Conservation (phyloP, 805 yeast genomes). For the Yueomyces sinensis region DNA sequence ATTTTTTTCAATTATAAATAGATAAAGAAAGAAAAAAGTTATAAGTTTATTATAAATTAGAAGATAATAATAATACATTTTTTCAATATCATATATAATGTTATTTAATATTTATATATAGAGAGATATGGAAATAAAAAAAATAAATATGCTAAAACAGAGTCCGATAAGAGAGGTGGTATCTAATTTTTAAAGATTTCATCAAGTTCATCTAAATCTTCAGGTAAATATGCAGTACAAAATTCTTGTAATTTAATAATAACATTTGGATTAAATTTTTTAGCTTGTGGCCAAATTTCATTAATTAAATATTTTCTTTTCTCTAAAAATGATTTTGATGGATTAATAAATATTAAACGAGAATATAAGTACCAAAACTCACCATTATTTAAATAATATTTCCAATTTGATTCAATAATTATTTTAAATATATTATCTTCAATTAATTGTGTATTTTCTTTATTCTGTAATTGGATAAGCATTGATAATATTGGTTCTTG, state of each 20-base stretch:
- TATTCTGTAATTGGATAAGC: constrained; percentile 13
- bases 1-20: too few relatives aligned
- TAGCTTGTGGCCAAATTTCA: constrained; percentile 11
- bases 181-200: constrained; percentile 3
- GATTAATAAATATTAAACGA: constrained; percentile 14
- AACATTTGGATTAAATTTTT: constrained; percentile 1
- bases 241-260: constrained; percentile 6
- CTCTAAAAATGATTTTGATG: constrained; percentile 13
- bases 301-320: constrained; percentile 13
- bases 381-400: constrained; percentile 11
- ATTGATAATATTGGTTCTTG: constrained; percentile 10
- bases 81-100: too few relatives aligned
- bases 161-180: too few relatives aligned
- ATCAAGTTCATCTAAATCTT: constrained; percentile 14
- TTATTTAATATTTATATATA: too few relatives aligned
- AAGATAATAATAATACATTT: too few relatives aligned
- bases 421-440: constrained; percentile 13
- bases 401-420: constrained; percentile 8
- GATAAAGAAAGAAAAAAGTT: too few relatives aligned
- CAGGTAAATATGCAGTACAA: constrained; percentile 16
- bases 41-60: too few relatives aligned
- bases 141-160: too few relatives aligned
- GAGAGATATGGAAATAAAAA: too few relatives aligned
- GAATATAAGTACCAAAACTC: constrained; percentile 20
- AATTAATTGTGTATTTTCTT: constrained; percentile 10